Evolutionary conservation across 75 land plant species (phyloP), one percentile per base, ranked within the genome.

Genomic region (Adiantum capillusveneris): DNA sequence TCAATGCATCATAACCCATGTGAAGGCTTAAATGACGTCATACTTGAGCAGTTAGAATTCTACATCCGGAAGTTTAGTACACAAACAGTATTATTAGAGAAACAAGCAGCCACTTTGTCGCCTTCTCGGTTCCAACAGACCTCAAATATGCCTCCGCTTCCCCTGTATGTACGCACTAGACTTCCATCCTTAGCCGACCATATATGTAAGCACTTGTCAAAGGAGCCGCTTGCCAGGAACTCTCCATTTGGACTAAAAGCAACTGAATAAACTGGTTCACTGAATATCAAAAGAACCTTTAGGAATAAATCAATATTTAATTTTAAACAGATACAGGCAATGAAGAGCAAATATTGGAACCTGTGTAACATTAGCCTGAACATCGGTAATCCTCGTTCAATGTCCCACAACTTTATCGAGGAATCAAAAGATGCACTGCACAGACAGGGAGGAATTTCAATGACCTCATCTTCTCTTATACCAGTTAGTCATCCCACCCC

Each of bases 371-470:
- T 79, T 63, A 94, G 75, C 67, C 81, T 94, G 74, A 62, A 68
- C n/a, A 94, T 69, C 59, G 76, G 83, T 16, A 59, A 31, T 25
- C 98, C 98, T 34, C 58, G 57, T 30, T 94, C 96, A 20, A 81
- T 79, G 51, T 89, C 96, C 98, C 98, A 94, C 1, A 94, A 69
- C 73, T 85, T 94, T 49, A 94, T 82, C 3, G 95, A 85, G 25
- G 98, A 82, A 64, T 94, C 98, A 77, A 94, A 94, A n/a, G 98
- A 94, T 56, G 98, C 98, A 69, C 98, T 94, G 79, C 46, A 53
- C 25, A 19, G 51, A 61, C 14, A 41, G 44, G 18, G n/a, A n/a
- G n/a, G n/a, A n/a, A n/a, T 17, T 46, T 6, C 17, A 6, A 2
- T 46, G 13, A n/a, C n/a, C n/a, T n/a, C n/a, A n/a, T n/a, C n/a